Base-by-base conservation (phyloP, 2,329 filamentous ascomycete species). In the Fusarium verrucosum region DNA sequence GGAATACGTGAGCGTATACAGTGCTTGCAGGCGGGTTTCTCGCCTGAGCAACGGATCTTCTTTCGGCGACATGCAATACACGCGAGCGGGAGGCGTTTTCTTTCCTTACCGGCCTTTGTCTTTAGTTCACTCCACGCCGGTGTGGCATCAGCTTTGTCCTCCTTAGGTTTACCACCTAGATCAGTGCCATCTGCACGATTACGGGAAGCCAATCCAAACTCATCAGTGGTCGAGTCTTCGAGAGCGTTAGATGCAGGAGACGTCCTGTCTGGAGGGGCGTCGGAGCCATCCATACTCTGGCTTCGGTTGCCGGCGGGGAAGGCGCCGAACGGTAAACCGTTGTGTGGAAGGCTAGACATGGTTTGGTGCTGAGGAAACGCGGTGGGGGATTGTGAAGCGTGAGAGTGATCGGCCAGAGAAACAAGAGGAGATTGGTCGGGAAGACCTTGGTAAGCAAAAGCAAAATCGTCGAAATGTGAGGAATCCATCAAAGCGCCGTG, bases 21-120 rank as follows among this genome's bases (percentile, higher is more conserved):
- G 78, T 98, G 95, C 77, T 97, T 97, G 82, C 95, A 99, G 1
- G 94, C 92, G 4, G 95, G 95, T 77, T 97, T 98, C 81, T 98
- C 95, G 57, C 95, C 95, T 0, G 94, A 98, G 76, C 95, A 99
- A 50, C 94, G 89, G 65, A 99, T 98, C 82, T 99, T 99, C 81
- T 99, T 99, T 72, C 95, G 86, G 30, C 95, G 87, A 74, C 95
- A 99, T 33, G 94, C 94, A 71, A 98, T 97, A 75, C 95, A 99
- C 16, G 95, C 95, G 49, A 98, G 82, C 4, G 95, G 95, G 30
- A 99, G 80, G 38, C 95, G 86, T 77, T 98, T 98, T 49, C 95
- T 87, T 76, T 98, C 95, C 77, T 98, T 99, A 16, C 95, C 95
- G 3, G 95, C 95, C 76, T 94, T 94, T 5, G 91, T 94, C 77